These are phyloP conservation scores for Codiaeum variegatum DNA, from an alignment of 441 rosid genomes.

Conservation along the genomic window DNA sequence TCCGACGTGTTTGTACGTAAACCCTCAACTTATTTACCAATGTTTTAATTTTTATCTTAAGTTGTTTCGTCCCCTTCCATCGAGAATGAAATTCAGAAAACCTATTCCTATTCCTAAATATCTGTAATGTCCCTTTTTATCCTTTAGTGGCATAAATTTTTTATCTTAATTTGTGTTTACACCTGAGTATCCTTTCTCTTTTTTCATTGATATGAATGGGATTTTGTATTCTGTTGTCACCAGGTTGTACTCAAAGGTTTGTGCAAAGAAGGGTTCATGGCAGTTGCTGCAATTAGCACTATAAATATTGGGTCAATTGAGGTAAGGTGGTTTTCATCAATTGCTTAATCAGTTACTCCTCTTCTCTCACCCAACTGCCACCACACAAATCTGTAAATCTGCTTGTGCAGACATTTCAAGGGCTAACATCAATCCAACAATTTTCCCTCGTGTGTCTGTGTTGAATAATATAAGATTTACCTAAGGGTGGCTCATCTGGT, in stretches of 20 bases:
- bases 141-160: not conserved
- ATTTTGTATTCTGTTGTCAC: conserved; percentile 14
- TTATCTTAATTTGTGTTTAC: not conserved
- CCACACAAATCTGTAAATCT: not conserved
- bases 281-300: conserved; percentile 89
- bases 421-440: not conserved
- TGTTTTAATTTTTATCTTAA: too few species aligned
- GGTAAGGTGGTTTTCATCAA: conserved; percentile 39
- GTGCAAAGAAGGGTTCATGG: conserved; percentile 89
- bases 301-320: conserved; percentile 93
- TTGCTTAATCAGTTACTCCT: not conserved
- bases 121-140: not conserved
- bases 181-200: not conserved
- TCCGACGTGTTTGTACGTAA: too few species aligned
- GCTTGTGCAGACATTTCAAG: not conserved
- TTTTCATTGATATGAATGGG: not conserved
- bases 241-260: conserved; percentile 93
- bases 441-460: not conserved
- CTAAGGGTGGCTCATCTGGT: not conserved
- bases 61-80: not conserved
- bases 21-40: too few species aligned
- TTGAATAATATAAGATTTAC: not conserved
- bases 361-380: not conserved
- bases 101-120: not conserved
- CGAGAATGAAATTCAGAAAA: not conserved